Evolutionary conservation across 2,329 filamentous ascomycete genomes (phyloP).

Genomic region (Trichoderma citrinoviride): DNA sequence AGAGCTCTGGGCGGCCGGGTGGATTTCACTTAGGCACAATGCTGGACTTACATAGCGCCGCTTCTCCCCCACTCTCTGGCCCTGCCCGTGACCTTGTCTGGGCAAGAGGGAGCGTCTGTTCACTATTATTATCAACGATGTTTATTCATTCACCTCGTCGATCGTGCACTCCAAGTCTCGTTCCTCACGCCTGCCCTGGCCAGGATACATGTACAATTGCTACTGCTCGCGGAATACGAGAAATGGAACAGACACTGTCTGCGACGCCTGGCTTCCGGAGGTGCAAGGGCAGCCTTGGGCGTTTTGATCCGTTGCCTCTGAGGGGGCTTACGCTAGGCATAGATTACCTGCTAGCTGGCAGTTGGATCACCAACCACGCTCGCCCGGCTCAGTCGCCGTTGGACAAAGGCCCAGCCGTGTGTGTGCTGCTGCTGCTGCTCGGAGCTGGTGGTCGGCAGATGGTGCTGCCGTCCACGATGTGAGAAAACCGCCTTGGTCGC

Average conservation of each 20-base stretch:
- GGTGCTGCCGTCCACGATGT: not conserved
- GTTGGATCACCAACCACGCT: not conserved
- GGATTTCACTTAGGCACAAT: not conserved
- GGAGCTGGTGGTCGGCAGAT: too few species aligned
- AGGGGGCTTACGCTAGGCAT: conserved; percentile 18
- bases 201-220: not conserved
- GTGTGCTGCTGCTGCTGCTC: not conserved
- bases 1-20: conserved; percentile 7
- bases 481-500: not conserved
- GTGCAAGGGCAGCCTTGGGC: not conserved
- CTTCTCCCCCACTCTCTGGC: conserved; percentile 5
- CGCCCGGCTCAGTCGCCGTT: not conserved
- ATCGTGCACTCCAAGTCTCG: not conserved
- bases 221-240: too few species aligned
- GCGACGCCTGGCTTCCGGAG: not conserved
- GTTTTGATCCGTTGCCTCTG: conserved; percentile 8
- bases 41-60: conserved; percentile 19
- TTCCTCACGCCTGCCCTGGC: not conserved
- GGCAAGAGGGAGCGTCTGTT: not conserved
- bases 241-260: not conserved
- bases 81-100: conserved; percentile 20
- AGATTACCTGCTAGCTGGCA: not conserved
- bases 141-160: not conserved
- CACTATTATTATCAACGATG: not conserved
- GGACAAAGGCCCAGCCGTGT: not conserved